These are phyloP conservation scores for Vigna hirtella DNA, from an alignment of 306 rosid genomes.

Conservation along the genomic window DNA sequence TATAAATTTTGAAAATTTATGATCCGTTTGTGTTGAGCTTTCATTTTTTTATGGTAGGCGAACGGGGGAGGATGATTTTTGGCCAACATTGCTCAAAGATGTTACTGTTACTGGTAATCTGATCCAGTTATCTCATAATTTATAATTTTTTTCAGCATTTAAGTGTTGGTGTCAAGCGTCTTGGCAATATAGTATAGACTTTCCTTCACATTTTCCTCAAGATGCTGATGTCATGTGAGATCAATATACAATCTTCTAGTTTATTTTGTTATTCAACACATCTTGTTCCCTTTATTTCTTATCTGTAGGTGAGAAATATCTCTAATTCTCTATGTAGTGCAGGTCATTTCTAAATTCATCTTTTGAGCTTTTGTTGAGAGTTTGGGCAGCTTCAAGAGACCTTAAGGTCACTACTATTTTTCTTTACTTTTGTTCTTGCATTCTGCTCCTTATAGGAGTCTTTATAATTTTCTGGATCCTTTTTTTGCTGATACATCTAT, in stretches of 20 bases:
- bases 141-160: constrained; percentile 75
- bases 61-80: constrained; percentile 6
- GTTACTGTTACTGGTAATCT: constrained; percentile 1
- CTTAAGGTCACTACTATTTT: constrained; percentile 62
- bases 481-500: neutral
- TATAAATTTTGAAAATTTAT: constrained; percentile 35
- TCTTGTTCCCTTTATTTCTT: constrained; percentile 34
- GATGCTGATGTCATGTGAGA: constrained; percentile 94
- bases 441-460: constrained; percentile 12
- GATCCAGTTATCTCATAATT: constrained; percentile 32
- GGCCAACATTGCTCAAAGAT: constrained; percentile 20
- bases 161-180: constrained; percentile 99
- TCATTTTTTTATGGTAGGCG: neutral
- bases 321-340: constrained; percentile 51
- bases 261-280: constrained; percentile 34
- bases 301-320: constrained; percentile 52
- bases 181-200: constrained; percentile 78
- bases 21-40: constrained; percentile 30
- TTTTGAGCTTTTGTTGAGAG: constrained; percentile 91
- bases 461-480: constrained; percentile 25
- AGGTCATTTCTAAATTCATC: constrained; percentile 98
- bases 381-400: constrained; percentile 95
- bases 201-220: constrained; percentile 71
- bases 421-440: constrained; percentile 10
- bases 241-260: constrained; percentile 36